Conservation (phyloP, 2,329 filamentous ascomycete genomes). For the Neocucurbitaria cava region DNA sequence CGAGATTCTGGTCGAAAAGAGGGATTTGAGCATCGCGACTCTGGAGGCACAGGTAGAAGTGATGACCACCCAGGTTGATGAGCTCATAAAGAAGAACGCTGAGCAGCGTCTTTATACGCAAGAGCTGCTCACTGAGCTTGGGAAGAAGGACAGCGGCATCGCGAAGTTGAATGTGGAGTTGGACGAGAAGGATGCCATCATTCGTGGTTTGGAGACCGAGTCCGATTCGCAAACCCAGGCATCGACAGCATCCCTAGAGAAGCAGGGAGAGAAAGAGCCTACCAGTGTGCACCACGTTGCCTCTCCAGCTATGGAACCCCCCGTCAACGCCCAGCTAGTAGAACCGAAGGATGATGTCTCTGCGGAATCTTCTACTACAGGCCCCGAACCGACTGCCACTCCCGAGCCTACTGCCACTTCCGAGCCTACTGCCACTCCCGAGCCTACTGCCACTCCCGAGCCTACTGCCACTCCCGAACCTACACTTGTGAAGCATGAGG, state of each 20-base stretch:
- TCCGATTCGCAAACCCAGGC: neutral
- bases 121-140: slow-evolving; percentile 18
- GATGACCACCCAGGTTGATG: slow-evolving; percentile 1
- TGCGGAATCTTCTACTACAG: neutral
- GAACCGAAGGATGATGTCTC: neutral
- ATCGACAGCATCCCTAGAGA: neutral
- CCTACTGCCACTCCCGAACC: neutral
- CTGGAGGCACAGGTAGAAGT: slow-evolving; percentile 5
- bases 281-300: neutral
- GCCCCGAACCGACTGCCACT: neutral
- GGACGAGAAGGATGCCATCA: slow-evolving; percentile 8
- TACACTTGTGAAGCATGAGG: neutral
- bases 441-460: too few species aligned
- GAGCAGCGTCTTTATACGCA: slow-evolving; percentile 16
- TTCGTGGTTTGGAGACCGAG: slow-evolving; percentile 13
- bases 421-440: too few species aligned
- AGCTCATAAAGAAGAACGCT: slow-evolving; percentile 10
- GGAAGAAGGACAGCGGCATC: slow-evolving; percentile 25
- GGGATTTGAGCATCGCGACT: slow-evolving; percentile 2
- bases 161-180: slow-evolving; percentile 8
- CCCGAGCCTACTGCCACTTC: too few species aligned
- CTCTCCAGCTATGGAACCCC: neutral
- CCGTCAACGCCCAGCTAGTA: neutral
- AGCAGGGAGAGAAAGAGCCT: neutral
- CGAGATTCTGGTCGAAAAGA: slow-evolving; percentile 5